Evolutionary conservation across 2,329 filamentous ascomycete species (phyloP).

Genomic region (Talaromyces rugulosus): DNA sequence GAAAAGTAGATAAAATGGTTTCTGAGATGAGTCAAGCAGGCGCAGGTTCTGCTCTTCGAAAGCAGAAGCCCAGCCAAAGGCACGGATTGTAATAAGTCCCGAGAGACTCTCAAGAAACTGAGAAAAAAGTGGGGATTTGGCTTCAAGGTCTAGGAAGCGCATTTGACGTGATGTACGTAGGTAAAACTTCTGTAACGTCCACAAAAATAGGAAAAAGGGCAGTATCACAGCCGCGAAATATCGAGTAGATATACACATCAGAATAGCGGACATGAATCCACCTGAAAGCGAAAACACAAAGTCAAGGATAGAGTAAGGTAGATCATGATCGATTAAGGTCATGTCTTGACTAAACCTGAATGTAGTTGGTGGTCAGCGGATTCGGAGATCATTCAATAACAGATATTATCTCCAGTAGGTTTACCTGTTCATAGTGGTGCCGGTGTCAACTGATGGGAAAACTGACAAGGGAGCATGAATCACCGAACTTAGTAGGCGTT

Average conservation of each 20-base stretch:
- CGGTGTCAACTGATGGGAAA: conserved; percentile 38
- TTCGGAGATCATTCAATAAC: neutral
- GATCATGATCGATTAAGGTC: conserved; percentile 40
- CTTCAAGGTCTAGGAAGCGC: conserved; percentile 58
- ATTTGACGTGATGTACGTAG: conserved; percentile 59
- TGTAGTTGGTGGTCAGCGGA: neutral
- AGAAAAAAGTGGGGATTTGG: conserved; percentile 56
- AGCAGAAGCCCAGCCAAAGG: conserved; percentile 50
- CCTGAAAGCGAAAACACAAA: conserved; percentile 21
- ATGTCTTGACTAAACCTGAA: conserved; percentile 36
- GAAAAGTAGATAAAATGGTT: conserved; percentile 55
- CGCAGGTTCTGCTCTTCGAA: conserved; percentile 44
- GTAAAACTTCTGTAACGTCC: conserved; percentile 54
- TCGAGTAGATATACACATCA: conserved; percentile 46
- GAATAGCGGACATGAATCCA: conserved; percentile 35
- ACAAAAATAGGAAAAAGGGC: conserved; percentile 47
- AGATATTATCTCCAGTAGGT: neutral
- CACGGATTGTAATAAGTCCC: conserved; percentile 53
- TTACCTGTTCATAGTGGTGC: conserved; percentile 40
- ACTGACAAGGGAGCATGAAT: conserved; percentile 39
- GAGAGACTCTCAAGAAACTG: conserved; percentile 55
- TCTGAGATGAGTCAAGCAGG: conserved; percentile 52
- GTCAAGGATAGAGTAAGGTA: conserved; percentile 39
- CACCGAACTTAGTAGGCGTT: conserved; percentile 2
- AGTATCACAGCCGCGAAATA: conserved; percentile 48